These are phyloP conservation scores for Yarrowia divulgata DNA, from an alignment of 805 yeast species.

Conservation along the genomic window DNA sequence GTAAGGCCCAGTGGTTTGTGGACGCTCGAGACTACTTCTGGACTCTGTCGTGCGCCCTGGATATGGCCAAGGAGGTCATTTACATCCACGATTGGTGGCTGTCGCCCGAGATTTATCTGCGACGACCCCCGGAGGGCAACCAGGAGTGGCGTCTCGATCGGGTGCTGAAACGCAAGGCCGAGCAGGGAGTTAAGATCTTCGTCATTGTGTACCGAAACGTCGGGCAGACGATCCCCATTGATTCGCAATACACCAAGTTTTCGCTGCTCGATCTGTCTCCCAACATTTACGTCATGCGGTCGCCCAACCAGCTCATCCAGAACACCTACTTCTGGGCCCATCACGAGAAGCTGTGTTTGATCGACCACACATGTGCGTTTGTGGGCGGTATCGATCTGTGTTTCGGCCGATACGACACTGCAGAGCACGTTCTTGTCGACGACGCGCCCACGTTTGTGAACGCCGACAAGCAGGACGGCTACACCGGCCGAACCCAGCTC, in stretches of 20 bases:
- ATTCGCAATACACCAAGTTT: conserved; percentile 93
- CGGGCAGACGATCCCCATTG: conserved; percentile 90
- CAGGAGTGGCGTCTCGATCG: conserved; percentile 94
- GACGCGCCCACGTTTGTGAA: conserved; percentile 59
- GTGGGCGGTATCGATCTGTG: conserved; percentile 96
- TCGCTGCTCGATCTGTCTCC: conserved; percentile 84
- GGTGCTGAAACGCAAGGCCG: conserved; percentile 84
- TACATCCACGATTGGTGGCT: conserved; percentile 99
- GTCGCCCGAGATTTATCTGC: conserved; percentile 88
- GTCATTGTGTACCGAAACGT: conserved; percentile 93
- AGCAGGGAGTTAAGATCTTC: conserved; percentile 92
- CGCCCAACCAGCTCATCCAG: conserved; percentile 94
- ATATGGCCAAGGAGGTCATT: conserved; percentile 91
- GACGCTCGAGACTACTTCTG: conserved; percentile 96
- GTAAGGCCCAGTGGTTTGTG: conserved; percentile 95
- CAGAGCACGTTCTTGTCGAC: conserved; percentile 89
- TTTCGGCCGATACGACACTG: conserved; percentile 95
- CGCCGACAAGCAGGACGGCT: conserved; percentile 42
- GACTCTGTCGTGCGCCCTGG: conserved; percentile 92
- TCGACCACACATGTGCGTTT: conserved; percentile 89
- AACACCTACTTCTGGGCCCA: conserved; percentile 98
- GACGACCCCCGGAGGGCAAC: conserved; percentile 94
- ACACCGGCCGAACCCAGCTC: conserved; percentile 56
- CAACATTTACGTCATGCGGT: conserved; percentile 87
- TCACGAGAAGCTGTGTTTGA: conserved; percentile 88